These are phyloP conservation scores for Vigna radiata DNA, from an alignment of 306 rosid species.

Conservation along the genomic window DNA sequence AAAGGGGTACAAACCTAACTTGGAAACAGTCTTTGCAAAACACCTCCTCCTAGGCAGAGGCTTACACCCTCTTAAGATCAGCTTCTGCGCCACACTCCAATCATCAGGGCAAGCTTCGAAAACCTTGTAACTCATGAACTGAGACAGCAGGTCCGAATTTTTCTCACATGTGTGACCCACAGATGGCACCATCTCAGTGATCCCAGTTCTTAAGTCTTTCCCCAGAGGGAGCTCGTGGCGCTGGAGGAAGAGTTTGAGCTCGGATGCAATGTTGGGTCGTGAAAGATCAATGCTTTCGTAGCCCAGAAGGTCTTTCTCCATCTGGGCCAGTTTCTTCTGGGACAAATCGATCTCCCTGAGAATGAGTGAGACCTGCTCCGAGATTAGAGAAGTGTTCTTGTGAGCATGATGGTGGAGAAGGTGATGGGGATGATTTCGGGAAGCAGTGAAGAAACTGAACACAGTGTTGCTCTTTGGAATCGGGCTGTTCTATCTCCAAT, in stretches of 20 bases:
- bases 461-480: constrained; percentile 74
- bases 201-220: constrained; percentile 85
- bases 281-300: constrained; percentile 87
- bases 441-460: constrained; percentile 84
- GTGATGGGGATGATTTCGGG: constrained; percentile 53
- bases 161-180: constrained; percentile 88
- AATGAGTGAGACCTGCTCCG: constrained; percentile 87
- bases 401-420: constrained; percentile 46
- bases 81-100: constrained; percentile 87
- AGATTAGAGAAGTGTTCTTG: constrained; percentile 85
- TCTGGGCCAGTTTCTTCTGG: constrained; percentile 80
- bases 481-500: constrained; percentile 95
- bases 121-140: constrained; percentile 77
- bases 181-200: constrained; percentile 94
- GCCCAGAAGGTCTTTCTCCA: constrained; percentile 85
- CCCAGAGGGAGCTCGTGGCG: constrained; percentile 86
- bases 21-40: constrained; percentile 68
- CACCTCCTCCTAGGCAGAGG: constrained; percentile 93
- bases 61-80: constrained; percentile 78
- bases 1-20: constrained; percentile 65
- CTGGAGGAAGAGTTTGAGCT: constrained; percentile 72
- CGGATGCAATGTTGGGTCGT: constrained; percentile 69
- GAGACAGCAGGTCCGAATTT: constrained; percentile 67
- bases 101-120: constrained; percentile 86
- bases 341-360: constrained; percentile 81